Evolutionary conservation across 192 early-diverging fungal species (phyloP).

Genomic region (Podila minutissima): DNA sequence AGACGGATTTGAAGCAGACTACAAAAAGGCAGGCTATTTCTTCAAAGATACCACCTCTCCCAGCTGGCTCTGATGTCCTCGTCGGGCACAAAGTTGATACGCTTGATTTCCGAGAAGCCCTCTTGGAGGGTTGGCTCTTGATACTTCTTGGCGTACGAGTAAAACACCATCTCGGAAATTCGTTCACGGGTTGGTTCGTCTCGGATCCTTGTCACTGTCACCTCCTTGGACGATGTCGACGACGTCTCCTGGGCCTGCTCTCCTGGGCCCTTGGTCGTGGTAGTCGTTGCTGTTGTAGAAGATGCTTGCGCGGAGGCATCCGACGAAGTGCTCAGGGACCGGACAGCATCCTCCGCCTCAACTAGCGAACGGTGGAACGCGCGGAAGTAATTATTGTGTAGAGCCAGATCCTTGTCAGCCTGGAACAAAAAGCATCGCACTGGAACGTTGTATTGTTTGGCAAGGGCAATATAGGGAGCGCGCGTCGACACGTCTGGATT

Average conservation of each 20-base stretch:
- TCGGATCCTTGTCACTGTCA: conserved; percentile 30
- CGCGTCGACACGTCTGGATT: conserved; percentile 76
- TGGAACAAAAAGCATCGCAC: conserved; percentile 72
- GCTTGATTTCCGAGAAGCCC: conserved; percentile 70
- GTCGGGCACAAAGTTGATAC: conserved; percentile 68
- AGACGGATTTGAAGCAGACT: too few relatives aligned
- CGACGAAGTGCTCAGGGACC: background rate
- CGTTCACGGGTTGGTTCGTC: conserved; percentile 36
- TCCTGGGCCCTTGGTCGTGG: background rate
- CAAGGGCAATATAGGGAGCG: conserved; percentile 69
- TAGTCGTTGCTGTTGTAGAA: background rate
- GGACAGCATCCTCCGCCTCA: conserved; percentile 8
- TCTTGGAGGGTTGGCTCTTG: conserved; percentile 57
- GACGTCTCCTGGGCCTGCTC: background rate
- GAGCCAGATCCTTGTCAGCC: conserved; percentile 62
- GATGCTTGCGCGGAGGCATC: background rate
- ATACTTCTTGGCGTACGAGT: conserved; percentile 56
- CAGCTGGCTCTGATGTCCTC: conserved; percentile 57
- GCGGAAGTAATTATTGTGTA: conserved; percentile 86
- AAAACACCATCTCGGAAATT: conserved; percentile 67
- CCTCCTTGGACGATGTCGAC: background rate
- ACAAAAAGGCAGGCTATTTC: too few relatives aligned
- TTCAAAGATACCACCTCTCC: conserved; percentile 66
- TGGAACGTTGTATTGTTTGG: conserved; percentile 64
- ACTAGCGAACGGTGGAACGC: conserved; percentile 50